Evolutionary conservation across 2,329 filamentous ascomycete genomes (phyloP).

Genomic region (Saccharata proteae): DNA sequence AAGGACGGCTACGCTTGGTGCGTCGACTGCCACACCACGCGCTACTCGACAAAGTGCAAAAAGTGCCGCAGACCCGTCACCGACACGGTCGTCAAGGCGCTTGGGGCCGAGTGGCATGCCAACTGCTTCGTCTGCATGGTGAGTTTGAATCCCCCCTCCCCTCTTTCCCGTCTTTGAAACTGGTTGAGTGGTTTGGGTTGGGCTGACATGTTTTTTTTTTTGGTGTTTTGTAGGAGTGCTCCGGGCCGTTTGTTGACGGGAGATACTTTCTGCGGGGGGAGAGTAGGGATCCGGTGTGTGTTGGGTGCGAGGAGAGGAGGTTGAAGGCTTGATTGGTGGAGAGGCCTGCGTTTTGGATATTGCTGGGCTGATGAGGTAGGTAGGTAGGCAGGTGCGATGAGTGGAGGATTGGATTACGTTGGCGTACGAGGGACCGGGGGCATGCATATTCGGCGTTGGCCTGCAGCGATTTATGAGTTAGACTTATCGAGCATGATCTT

Average conservation of each 20-base stretch:
- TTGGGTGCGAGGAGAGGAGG: conserved; percentile 48
- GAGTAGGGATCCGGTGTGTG: conserved; percentile 48
- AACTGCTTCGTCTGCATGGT: conserved; percentile 73
- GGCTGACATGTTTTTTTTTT: neutral
- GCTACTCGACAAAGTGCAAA: conserved; percentile 79
- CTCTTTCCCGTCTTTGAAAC: neutral
- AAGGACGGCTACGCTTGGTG: conserved; percentile 99
- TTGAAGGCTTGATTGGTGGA: conserved; percentile 44
- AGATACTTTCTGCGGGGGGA: conserved; percentile 51
- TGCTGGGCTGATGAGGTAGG: too few relatives aligned
- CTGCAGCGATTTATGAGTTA: too few relatives aligned
- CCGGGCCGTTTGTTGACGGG: conserved; percentile 48
- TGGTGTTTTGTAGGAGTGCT: conserved; percentile 43
- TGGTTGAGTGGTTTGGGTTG: neutral
- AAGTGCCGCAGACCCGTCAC: conserved; percentile 76
- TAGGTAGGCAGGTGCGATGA: too few relatives aligned
- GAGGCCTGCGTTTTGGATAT: too few relatives aligned
- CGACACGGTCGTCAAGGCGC: conserved; percentile 77
- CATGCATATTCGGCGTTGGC: too few relatives aligned
- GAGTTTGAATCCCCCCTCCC: conserved; percentile 15
- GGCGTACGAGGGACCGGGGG: too few relatives aligned
- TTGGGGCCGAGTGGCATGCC: conserved; percentile 89
- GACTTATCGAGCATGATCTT: too few relatives aligned
- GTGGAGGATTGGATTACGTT: too few relatives aligned
- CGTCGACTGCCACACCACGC: conserved; percentile 79